Base-by-base conservation (phyloP, 2,329 filamentous ascomycete genomes). In the Amylocarpus encephaloides region DNA sequence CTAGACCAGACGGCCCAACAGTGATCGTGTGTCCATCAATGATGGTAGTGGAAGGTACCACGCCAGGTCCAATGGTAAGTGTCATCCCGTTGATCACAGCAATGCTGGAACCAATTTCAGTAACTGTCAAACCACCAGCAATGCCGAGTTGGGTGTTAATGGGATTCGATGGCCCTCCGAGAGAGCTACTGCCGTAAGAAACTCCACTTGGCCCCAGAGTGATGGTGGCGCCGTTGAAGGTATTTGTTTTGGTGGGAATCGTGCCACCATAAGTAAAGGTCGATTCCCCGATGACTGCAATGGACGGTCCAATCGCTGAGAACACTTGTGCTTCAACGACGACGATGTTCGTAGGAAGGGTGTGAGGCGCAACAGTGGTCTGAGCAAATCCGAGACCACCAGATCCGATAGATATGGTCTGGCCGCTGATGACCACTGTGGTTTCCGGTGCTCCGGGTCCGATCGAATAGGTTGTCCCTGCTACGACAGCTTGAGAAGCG, bases 21-120 rank as follows among this genome's bases (percentile, higher is more conserved):
- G 71, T 77, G 26, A 83, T 65, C 0, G 70, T 76, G 61, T 80
- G 69, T 1, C 74, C 73, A 5, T 70, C 73, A 3, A 78, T 65
- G 0, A 73, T 66, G 1, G 72, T 74, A 0, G 72, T 79, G 1
- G 66, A 72, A 10, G 62, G 61, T n/a, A 62, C 62, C 2, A 68
- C 66, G 10, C 68, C 69, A 0, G 73, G 68, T 0, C 76, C 77
- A 43, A 82, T 64, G 1, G 72, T 76, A 57, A 78, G 80, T 0
- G 73, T 78, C 2, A 66, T 66, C 32, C 73, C 73, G 33, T 69
- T 66, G 43, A 84, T 67, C 26, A 82, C 70, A 1, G 76, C 70
- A 1, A 64, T 26, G 11, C 50, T 60, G 11, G 56, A 55, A 11
- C 63, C 62, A 15, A 64, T 46, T 52, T 64, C 57, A 7, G 59